Conservation (phyloP, 129 eudicot species). For the Artemisia tridentata region DNA sequence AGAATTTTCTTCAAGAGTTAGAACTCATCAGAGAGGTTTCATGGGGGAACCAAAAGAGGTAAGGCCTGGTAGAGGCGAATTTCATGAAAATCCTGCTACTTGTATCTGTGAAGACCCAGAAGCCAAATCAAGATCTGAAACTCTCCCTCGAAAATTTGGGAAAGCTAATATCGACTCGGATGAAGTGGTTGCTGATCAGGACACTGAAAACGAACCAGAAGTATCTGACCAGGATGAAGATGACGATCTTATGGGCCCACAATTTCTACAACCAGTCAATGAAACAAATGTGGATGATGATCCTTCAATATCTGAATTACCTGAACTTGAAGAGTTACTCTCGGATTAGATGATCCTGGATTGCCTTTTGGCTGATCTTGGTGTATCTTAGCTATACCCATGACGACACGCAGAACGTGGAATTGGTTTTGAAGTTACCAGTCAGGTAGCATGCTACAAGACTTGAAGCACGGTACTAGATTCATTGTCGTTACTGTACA, state of each 20-base stretch:
- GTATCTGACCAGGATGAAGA: conserved; percentile 72
- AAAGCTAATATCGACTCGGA: conserved; percentile 32
- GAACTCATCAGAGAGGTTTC: conserved; percentile 64
- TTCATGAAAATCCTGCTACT: conserved; percentile 76
- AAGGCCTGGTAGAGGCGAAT: conserved; percentile 81
- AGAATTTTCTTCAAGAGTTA: conserved; percentile 62
- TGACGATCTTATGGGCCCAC: conserved; percentile 50
- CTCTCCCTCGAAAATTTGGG: conserved; percentile 45
- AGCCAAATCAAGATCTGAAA: conserved; percentile 46
- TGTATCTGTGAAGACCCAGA: conserved; percentile 73
- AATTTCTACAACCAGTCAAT: conserved; percentile 35
- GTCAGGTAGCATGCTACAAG: conserved; percentile 25
- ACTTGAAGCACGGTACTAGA: conserved; percentile 7
- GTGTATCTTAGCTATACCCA: conserved; percentile 3
- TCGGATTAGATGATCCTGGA: conserved; percentile 48
- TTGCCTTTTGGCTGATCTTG: conserved; percentile 13
- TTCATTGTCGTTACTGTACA: conserved; percentile 33
- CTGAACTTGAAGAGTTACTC: conserved; percentile 84
- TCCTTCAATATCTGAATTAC: conserved; percentile 53
- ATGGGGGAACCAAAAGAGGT: conserved; percentile 90
- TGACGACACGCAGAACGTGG: conserved; percentile 17
- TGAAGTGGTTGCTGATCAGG: conserved; percentile 44
- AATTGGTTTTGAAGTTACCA: conserved; percentile 9
- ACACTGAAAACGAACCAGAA: conserved; percentile 58
- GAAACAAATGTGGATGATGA: conserved; percentile 61